phyloP scores from a whole-genome alignment of 345 rosid genomes.

The Eucalyptus sp. region DNA sequence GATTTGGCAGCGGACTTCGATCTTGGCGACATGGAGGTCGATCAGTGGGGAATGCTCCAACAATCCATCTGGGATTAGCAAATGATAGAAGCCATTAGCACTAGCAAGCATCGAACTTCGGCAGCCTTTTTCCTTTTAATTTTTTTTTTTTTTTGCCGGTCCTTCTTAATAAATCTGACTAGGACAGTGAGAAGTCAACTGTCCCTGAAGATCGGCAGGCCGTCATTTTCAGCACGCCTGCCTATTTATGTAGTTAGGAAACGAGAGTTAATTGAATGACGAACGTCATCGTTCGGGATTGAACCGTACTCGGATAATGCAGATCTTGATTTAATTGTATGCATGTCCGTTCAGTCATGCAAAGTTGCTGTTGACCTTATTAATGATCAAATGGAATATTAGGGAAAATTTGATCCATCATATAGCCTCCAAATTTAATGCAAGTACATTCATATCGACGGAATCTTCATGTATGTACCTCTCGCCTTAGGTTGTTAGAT shows the following conservation, averaged over 20 bases:
- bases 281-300: background rate
- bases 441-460: background rate
- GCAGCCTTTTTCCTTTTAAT: background rate
- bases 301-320: background rate
- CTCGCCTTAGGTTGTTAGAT: background rate
- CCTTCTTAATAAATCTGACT: background rate
- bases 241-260: background rate
- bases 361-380: background rate
- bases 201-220: background rate
- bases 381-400: background rate
- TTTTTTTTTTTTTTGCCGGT: background rate
- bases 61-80: constrained; percentile 5
- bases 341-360: background rate
- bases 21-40: background rate
- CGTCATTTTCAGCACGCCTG: background rate
- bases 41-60: background rate
- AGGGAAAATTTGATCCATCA: background rate
- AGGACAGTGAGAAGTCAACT: background rate
- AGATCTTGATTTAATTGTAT: background rate
- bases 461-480: background rate
- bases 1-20: background rate
- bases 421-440: background rate
- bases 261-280: background rate
- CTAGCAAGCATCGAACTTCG: background rate
- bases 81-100: background rate